Evolutionary conservation across 768 basidiomycete species (phyloP).

Genomic region (Leccinum olivaceopallidum): DNA sequence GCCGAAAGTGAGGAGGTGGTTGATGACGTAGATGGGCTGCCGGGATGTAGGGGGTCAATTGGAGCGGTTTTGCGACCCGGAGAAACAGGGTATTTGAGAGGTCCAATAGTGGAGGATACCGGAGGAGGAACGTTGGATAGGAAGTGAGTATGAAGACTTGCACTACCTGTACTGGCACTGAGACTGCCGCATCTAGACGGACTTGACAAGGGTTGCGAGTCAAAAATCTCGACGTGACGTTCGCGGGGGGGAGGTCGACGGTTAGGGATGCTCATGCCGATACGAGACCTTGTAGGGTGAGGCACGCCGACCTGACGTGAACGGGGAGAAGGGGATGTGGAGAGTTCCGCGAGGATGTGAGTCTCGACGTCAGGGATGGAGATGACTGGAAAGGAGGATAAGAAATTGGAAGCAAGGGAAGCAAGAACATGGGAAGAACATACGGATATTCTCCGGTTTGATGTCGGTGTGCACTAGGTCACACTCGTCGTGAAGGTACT

Average conservation of each 20-base stretch:
- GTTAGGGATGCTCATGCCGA: conserved; percentile 61
- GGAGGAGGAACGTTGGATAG: conserved; percentile 10
- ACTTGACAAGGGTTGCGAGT: conserved; percentile 77
- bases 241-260: conserved; percentile 47
- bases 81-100: conserved; percentile 11
- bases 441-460: conserved; percentile 95
- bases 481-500: conserved; percentile 92
- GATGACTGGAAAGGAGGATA: conserved; percentile 53
- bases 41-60: conserved; percentile 32
- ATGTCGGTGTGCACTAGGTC: conserved; percentile 92
- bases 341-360: conserved; percentile 70
- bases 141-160: conserved; percentile 21
- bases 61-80: conserved; percentile 2
- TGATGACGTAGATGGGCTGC: conserved; percentile 33
- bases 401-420: conserved; percentile 21
- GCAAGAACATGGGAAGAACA: conserved; percentile 55
- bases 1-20: conserved; percentile 51
- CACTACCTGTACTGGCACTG: conserved; percentile 30
- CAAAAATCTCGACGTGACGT: conserved; percentile 77
- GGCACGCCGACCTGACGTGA: conserved; percentile 84
- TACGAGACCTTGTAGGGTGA: conserved; percentile 59
- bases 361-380: conserved; percentile 79
- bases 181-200: conserved; percentile 36
- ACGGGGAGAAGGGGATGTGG: conserved; percentile 66
- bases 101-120: conserved; percentile 27